Conservation (phyloP, 2,329 filamentous ascomycete genomes). For the Aspergillus luchuensis region DNA sequence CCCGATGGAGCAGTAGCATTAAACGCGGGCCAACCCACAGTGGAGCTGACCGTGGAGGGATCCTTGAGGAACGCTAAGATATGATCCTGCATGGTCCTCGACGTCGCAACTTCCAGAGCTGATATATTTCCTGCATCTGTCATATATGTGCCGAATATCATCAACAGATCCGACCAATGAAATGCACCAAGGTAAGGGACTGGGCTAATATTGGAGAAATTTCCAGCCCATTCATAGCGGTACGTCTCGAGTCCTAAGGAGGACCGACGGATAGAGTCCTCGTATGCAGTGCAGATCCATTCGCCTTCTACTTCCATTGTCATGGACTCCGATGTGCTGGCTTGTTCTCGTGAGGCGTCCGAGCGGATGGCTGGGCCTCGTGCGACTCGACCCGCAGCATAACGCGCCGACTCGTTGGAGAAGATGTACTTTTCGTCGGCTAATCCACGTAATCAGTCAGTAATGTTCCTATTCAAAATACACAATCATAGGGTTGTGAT, state of each 20-base stretch:
- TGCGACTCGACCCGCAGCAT: not conserved
- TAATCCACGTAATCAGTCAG: not conserved
- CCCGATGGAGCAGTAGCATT: slow-evolving; percentile 22
- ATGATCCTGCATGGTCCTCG: slow-evolving; percentile 26
- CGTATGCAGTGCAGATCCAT: slow-evolving; percentile 12
- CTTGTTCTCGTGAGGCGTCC: slow-evolving; percentile 14
- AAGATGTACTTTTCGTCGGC: slow-evolving; percentile 33
- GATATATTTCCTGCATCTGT: slow-evolving; percentile 10
- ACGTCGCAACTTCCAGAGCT: slow-evolving; percentile 22
- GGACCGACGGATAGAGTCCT: slow-evolving; percentile 10
- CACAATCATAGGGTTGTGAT: not conserved
- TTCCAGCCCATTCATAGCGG: slow-evolving; percentile 45
- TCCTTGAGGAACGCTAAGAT: slow-evolving; percentile 27
- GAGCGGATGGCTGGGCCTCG: slow-evolving; percentile 25
- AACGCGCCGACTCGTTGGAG: slow-evolving; percentile 19
- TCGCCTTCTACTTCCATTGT: slow-evolving; percentile 3
- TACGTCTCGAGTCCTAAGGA: slow-evolving; percentile 32
- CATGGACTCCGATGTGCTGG: slow-evolving; percentile 19
- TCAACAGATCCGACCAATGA: slow-evolving; percentile 35
- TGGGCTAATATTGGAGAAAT: slow-evolving; percentile 44
- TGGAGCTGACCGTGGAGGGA: slow-evolving; percentile 1
- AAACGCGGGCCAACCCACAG: slow-evolving; percentile 17
- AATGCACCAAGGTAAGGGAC: slow-evolving; percentile 47
- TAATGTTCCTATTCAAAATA: too few species aligned
- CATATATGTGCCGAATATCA: slow-evolving; percentile 25